Evolutionary conservation across 768 basidiomycete genomes (phyloP), one percentile per base, ranked within the genome.

Genomic region (Pholiota microspora): DNA sequence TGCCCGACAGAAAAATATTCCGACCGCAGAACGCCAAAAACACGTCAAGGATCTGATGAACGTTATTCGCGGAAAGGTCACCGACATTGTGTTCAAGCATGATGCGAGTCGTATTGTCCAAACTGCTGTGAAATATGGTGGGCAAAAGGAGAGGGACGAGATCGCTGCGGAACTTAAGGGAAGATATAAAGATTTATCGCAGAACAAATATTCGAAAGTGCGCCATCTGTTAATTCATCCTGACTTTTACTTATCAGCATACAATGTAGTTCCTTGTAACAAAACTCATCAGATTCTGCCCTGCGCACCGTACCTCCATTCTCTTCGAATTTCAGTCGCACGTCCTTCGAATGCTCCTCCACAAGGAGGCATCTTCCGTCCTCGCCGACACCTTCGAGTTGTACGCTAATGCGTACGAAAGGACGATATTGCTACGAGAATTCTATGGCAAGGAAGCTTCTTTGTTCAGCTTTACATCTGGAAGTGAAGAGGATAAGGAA

Each of bases 181-280:
- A 1, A 78, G 79, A 52, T 96, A 86, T 65, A 82, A 77, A 64
- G 84, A 84, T 36, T 77, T 96, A 51, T 85, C 86, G 34, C 88
- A 92, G 69, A 89, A 84, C 64, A 94, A 89, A 71, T 97, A 97
- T 67, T 93, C 92, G 32, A 96, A 94, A 78, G 92, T 89, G 55
- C 47, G 75, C 62, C 27, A 12, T 23, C 13, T 28, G n/a, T n/a
- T n/a, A n/a, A 9, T n/a, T 29, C 9, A n/a, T 25, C 2, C 28
- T 6, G 59, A 31, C 31, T 42, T 51, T 36, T 13, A 44, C 29
- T 36, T 31, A 38, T 16, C 8, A 21, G 12, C 40, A 18, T 23
- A 6, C 12, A 1, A 23, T 51, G 9, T 57, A 93, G 89, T 93
- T 92, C 65, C 76, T 94, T 12, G 83, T 92, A 24, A 79, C 82